A percentile compares a stretch with the other conserved stretches of the same genome.
These are phyloP conservation scores for Aspergillus chevalieri DNA, from an alignment of 2,329 filamentous ascomycete species.

Conservation along the genomic window DNA sequence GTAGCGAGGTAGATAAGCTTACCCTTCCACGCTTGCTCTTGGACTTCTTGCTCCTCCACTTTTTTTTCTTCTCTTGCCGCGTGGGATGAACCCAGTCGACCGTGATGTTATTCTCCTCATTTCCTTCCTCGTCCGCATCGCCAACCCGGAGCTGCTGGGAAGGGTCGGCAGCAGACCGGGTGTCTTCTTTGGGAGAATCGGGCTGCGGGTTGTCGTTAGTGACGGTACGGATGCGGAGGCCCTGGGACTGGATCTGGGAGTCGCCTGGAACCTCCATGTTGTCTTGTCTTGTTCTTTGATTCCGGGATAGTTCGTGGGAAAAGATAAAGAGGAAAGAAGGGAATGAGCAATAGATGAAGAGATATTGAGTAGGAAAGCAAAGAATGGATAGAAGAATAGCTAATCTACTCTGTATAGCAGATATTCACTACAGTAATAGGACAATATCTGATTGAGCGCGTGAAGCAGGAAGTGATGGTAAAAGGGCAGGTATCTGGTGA, in stretches of 20 bases:
- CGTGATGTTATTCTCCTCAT: not conserved
- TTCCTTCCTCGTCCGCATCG: slow-evolving; percentile 1
- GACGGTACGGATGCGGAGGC: not conserved
- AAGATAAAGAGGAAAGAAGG: not conserved
- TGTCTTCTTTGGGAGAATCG: not conserved
- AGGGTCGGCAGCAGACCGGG: not conserved
- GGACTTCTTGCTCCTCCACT: slow-evolving; percentile 30
- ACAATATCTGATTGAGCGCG: no score
- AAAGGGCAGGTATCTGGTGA: no score
- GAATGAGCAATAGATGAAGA: not conserved
- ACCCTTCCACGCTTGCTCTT: slow-evolving; percentile 34
- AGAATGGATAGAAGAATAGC: no score
- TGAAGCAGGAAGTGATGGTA: no score
- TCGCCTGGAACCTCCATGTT: not conserved
- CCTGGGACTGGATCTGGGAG: not conserved
- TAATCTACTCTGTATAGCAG: no score
- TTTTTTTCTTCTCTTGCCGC: slow-evolving; percentile 24
- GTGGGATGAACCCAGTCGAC: slow-evolving; percentile 6
- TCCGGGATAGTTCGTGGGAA: not conserved
- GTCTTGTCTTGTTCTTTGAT: not conserved
- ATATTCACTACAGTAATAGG: no score
- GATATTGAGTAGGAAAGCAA: not conserved
- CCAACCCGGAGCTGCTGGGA: not conserved
- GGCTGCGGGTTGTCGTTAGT: not conserved
- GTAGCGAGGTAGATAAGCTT: not conserved